Evolutionary conservation across 139 green algal genomes (phyloP).

Genomic region (Gonium pectorale): DNA sequence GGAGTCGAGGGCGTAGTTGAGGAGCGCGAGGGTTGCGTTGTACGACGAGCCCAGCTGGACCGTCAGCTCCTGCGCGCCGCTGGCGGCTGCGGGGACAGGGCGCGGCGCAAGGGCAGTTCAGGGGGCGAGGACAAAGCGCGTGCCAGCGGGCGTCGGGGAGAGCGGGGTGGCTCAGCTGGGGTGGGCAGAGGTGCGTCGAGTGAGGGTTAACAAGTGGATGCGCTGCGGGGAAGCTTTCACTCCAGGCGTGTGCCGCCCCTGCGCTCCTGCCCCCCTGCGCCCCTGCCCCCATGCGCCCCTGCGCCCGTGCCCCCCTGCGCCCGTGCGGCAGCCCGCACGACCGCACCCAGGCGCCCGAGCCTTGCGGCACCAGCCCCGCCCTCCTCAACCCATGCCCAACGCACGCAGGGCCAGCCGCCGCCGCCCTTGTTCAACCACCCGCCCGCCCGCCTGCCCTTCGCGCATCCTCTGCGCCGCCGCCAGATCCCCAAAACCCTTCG

Average conservation of each 20-base stretch:
- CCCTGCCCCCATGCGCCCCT: too few species aligned
- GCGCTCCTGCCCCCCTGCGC: too few species aligned
- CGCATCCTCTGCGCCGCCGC: too few species aligned
- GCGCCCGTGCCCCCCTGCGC: too few species aligned
- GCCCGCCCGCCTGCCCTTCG: not conserved
- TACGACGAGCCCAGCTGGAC: not conserved
- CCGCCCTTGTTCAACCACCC: not conserved
- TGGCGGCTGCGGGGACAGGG: not conserved
- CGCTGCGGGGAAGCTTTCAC: not conserved
- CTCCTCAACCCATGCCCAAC: not conserved
- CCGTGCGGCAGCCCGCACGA: too few species aligned
- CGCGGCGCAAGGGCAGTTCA: not conserved
- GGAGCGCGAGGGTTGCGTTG: conserved; percentile 16
- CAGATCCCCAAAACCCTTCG: too few species aligned
- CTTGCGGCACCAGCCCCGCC: not conserved
- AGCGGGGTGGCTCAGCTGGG: not conserved
- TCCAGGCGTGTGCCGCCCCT: too few species aligned
- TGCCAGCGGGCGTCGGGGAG: too few species aligned
- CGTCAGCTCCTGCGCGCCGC: not conserved
- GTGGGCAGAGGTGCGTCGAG: not conserved
- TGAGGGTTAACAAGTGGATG: not conserved
- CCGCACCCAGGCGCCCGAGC: too few species aligned
- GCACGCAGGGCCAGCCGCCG: not conserved
- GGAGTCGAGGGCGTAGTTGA: conserved; percentile 9
- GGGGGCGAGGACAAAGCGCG: too few species aligned